phyloP scores from a whole-genome alignment of 371 early-diverging fungal genomes.

The Umbelopsis sp. region DNA sequence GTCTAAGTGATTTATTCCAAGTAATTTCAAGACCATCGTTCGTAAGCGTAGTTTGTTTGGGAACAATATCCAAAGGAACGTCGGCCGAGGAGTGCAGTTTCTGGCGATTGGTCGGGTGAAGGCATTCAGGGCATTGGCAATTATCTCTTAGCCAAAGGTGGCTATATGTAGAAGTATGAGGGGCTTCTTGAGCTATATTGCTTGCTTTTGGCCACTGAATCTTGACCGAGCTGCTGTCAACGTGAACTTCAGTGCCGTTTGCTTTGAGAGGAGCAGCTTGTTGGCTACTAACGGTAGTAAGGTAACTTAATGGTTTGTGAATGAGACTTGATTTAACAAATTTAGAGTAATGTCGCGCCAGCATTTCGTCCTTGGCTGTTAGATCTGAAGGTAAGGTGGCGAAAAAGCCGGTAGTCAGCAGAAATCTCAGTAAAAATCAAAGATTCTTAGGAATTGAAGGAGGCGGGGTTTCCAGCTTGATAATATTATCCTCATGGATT shows the following conservation, averaged over 20 bases:
- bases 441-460: background rate
- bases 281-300: background rate
- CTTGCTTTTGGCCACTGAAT: background rate
- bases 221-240: background rate
- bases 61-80: conserved; percentile 60
- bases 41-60: conserved; percentile 26
- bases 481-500: too few species aligned
- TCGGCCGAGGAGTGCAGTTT: conserved; percentile 84
- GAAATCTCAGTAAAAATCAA: background rate
- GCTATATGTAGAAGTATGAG: conserved; percentile 42
- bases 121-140: conserved; percentile 74
- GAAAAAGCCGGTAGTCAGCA: too few species aligned
- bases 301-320: background rate
- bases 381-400: background rate
- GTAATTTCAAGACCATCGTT: conserved; percentile 40
- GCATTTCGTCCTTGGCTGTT: background rate
- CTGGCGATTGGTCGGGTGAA: conserved; percentile 78
- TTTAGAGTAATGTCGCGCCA: background rate
- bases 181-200: background rate
- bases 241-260: background rate
- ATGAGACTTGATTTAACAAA: background rate
- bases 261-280: background rate
- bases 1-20: conserved; percentile 47
- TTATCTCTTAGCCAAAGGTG: conserved; percentile 84
- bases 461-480: too few species aligned